These are phyloP conservation scores for Knoxdaviesia proteae DNA, from an alignment of 2,329 filamentous ascomycete genomes.

Conservation along the genomic window DNA sequence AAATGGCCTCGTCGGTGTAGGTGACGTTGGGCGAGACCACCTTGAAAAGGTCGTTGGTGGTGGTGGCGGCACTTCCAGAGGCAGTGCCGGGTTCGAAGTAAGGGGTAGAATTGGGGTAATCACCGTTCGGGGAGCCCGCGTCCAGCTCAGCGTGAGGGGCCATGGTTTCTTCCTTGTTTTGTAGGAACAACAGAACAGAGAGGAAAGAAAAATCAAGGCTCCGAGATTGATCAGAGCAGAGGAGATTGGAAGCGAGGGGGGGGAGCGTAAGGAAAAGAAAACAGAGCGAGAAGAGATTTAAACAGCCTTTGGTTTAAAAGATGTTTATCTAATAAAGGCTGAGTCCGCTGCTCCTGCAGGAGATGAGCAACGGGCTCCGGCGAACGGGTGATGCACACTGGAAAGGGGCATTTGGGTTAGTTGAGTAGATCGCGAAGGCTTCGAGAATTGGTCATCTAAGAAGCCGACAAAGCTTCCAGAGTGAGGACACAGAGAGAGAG, in stretches of 20 bases:
- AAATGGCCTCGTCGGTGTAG: slow-evolving; percentile 77
- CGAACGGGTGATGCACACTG: slow-evolving; percentile 89
- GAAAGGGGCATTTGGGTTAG: background rate
- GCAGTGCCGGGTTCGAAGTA: slow-evolving; percentile 19
- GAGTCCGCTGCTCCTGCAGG: slow-evolving; percentile 64
- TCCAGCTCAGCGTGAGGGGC: slow-evolving; percentile 67
- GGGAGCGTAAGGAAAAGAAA: slow-evolving; percentile 1
- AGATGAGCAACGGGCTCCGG: slow-evolving; percentile 82
- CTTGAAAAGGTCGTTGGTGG: slow-evolving; percentile 45
- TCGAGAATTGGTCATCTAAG: too few species aligned
- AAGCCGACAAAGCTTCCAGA: background rate
- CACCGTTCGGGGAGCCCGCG: slow-evolving; percentile 30
- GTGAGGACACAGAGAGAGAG: background rate
- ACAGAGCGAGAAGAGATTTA: background rate
- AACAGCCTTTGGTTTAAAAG: slow-evolving; percentile 6
- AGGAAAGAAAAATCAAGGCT: slow-evolving; percentile 5
- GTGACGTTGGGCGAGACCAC: slow-evolving; percentile 83
- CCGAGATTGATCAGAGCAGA: too few species aligned
- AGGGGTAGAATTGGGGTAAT: too few species aligned
- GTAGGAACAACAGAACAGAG: slow-evolving; percentile 7
- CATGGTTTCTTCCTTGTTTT: slow-evolving; percentile 34
- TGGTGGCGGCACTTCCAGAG: background rate
- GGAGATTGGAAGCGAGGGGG: slow-evolving; percentile 7
- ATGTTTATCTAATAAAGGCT: slow-evolving; percentile 32
- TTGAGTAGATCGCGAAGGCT: too few species aligned